Conservation (phyloP, 1,284 basidiomycete species). For the Nidula niveotomentosa region DNA sequence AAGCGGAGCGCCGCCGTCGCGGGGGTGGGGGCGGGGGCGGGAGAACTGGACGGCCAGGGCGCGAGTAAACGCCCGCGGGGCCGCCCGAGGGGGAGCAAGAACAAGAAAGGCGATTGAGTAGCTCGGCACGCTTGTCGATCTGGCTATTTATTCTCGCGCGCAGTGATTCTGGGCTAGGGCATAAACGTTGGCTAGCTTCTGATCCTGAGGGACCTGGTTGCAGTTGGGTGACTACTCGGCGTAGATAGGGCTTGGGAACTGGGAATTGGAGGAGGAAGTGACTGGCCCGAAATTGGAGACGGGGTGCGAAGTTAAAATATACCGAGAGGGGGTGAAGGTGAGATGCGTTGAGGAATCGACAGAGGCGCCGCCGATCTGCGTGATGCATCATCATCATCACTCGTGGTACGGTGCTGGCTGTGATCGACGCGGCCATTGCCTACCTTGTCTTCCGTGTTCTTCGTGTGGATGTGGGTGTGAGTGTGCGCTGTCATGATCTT, state of each 20-base stretch:
- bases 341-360: no score
- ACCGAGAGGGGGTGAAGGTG: no score
- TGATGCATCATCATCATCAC: no score
- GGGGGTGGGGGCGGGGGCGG: slow-evolving; percentile 16
- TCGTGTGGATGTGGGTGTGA: no score
- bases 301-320: background rate
- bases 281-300: background rate
- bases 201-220: background rate
- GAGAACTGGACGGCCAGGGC: slow-evolving; percentile 13
- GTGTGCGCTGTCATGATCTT: no score
- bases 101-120: slow-evolving; percentile 14
- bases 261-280: background rate
- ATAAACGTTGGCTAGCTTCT: background rate
- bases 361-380: no score
- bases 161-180: no score
- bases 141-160: no score
- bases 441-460: no score
- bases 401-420: no score
- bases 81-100: slow-evolving; percentile 48
- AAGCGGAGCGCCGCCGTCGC: slow-evolving; percentile 16
- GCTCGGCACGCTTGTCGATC: background rate
- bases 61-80: slow-evolving; percentile 44
- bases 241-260: background rate
- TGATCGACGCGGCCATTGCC: no score
- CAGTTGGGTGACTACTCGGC: background rate